These are phyloP conservation scores for Neoascochyta sp. DNA, from an alignment of 2,329 filamentous ascomycete species.

Conservation along the genomic window DNA sequence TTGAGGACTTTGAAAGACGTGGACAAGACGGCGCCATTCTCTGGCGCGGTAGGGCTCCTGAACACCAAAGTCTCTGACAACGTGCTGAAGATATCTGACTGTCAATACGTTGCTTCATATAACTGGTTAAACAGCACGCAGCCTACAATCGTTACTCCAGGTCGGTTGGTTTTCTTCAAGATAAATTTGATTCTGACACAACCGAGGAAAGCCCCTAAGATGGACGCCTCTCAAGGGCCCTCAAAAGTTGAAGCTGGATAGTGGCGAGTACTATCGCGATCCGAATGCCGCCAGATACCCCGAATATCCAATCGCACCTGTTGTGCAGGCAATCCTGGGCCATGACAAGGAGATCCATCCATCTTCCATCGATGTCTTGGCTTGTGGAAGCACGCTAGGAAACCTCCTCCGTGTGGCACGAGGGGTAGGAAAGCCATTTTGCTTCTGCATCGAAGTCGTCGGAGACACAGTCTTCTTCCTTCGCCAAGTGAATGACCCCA, in stretches of 20 bases:
- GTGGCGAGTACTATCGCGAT: conserved; percentile 53
- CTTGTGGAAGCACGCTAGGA: conserved; percentile 59
- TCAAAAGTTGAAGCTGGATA: conserved; percentile 43
- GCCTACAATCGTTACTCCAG: conserved; percentile 39
- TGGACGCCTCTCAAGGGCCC: conserved; percentile 47
- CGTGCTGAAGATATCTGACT: conserved; percentile 45
- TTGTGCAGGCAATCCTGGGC: conserved; percentile 44
- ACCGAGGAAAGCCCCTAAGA: conserved; percentile 47
- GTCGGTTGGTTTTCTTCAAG: conserved; percentile 9
- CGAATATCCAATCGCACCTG: conserved; percentile 50
- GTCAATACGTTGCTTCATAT: conserved; percentile 50
- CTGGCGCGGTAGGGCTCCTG: no score
- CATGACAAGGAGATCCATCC: conserved; percentile 47
- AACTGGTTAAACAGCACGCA: conserved; percentile 45
- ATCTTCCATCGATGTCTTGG: conserved; percentile 52
- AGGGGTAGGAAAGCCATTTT: conserved; percentile 49
- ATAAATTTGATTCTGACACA: conserved; percentile 3
- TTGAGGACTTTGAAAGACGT: no score
- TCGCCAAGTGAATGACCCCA: conserved; percentile 59
- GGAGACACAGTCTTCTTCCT: conserved; percentile 60
- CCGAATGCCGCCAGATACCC: conserved; percentile 52
- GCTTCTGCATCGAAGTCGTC: conserved; percentile 57
- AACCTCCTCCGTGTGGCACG: conserved; percentile 58
- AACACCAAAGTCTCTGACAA: no score
- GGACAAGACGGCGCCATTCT: no score